Evolutionary conservation across 2,329 filamentous ascomycete genomes (phyloP).

Genomic region (Emericellopsis cladophorae): DNA sequence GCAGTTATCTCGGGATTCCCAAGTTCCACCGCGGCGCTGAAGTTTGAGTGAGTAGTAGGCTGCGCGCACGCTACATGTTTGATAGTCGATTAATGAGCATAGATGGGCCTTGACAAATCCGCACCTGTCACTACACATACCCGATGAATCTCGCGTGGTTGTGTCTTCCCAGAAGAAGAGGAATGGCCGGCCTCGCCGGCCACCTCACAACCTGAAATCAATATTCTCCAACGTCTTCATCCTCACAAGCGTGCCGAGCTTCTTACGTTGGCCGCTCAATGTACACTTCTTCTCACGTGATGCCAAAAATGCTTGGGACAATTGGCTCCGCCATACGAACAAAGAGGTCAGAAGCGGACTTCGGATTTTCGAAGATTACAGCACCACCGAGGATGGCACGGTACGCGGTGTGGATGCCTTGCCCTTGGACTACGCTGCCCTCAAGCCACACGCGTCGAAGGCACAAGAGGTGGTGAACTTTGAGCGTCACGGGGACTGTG

Average conservation of each 20-base stretch:
- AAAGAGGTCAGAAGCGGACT: slow-evolving; percentile 34
- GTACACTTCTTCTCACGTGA: slow-evolving; percentile 68
- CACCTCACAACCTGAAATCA: slow-evolving; percentile 48
- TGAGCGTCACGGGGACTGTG: slow-evolving; percentile 41
- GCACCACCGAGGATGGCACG: slow-evolving; percentile 8
- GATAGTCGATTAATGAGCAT: slow-evolving; percentile 19
- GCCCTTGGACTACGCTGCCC: slow-evolving; percentile 38
- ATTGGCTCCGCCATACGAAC: slow-evolving; percentile 36
- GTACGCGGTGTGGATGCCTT: slow-evolving; percentile 39
- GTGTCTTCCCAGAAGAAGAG: slow-evolving; percentile 35
- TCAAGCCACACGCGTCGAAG: slow-evolving; percentile 43
- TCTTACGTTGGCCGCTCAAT: slow-evolving; percentile 69
- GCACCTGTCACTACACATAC: slow-evolving; percentile 68
- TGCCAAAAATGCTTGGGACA: slow-evolving; percentile 56
- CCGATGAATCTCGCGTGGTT: slow-evolving; percentile 46
- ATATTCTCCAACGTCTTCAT: slow-evolving; percentile 72
- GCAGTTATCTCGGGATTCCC: slow-evolving; percentile 80
- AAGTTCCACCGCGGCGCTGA: slow-evolving; percentile 72
- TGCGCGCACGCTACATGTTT: slow-evolving; percentile 47
- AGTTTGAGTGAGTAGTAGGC: slow-evolving; percentile 67
- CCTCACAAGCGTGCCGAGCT: slow-evolving; percentile 67
- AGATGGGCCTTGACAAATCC: slow-evolving; percentile 92
- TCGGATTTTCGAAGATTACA: slow-evolving; percentile 44
- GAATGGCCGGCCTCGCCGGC: slow-evolving; percentile 42
- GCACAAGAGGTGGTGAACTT: slow-evolving; percentile 39